phyloP scores from a whole-genome alignment of 2,329 filamentous ascomycete genomes.

The Neofusicoccum sp. region DNA sequence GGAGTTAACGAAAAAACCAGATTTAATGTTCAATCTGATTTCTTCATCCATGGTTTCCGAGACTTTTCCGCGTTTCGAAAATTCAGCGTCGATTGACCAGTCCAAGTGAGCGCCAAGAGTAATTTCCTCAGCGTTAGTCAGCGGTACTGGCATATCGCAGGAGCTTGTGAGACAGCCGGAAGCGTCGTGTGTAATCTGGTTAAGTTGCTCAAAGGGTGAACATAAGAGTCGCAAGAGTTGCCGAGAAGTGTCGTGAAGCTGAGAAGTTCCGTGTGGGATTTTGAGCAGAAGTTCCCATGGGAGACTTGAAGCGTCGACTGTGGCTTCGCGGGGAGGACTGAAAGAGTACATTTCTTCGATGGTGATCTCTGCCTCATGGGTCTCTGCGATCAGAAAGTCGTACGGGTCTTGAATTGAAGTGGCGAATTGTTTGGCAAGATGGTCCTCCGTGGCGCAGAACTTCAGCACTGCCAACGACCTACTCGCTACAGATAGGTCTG shows the following conservation, averaged over 20 bases:
- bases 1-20: background rate
- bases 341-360: background rate
- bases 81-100: background rate
- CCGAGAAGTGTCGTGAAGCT: constrained; percentile 20
- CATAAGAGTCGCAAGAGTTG: constrained; percentile 22
- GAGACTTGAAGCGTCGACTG: background rate
- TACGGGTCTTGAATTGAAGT: constrained; percentile 4
- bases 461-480: constrained; percentile 18
- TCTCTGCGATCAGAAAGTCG: background rate
- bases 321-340: background rate
- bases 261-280: constrained; percentile 16
- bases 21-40: background rate
- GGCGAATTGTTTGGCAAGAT: background rate
- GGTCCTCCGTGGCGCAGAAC: constrained; percentile 19
- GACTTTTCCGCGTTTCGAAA: background rate
- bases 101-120: background rate
- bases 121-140: background rate
- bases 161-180: background rate
- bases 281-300: constrained; percentile 21
- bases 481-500: constrained; percentile 18
- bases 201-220: constrained; percentile 18
- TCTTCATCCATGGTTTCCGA: background rate
- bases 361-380: background rate
- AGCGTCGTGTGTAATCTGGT: background rate
- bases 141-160: background rate